Evolutionary conservation across 371 early-diverging fungal species (phyloP).

Genomic region (Syncephalastrum contaminatum): DNA sequence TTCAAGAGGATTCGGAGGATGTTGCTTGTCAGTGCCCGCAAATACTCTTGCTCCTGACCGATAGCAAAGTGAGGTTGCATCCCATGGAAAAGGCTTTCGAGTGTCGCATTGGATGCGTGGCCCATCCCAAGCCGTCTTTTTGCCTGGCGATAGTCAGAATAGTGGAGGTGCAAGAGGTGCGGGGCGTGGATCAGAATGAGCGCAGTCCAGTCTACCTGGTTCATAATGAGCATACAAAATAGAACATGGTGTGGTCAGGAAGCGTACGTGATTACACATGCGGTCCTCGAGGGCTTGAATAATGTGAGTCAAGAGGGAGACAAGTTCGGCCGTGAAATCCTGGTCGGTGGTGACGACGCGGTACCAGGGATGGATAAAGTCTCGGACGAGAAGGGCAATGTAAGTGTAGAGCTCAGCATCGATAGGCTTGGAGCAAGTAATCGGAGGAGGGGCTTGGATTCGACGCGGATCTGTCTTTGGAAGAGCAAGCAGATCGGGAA

Average conservation of each 20-base stretch:
- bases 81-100: constrained; percentile 58
- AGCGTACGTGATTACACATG: constrained; percentile 34
- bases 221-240: constrained; percentile 2
- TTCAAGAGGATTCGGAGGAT: constrained; percentile 41
- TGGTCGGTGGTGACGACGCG: constrained; percentile 51
- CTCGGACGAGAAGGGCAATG: constrained; percentile 55
- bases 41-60: constrained; percentile 47
- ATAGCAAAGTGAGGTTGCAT: constrained; percentile 63
- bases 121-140: constrained; percentile 43
- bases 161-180: constrained; percentile 51
- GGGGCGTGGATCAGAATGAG: constrained; percentile 51
- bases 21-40: constrained; percentile 47
- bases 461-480: constrained; percentile 41
- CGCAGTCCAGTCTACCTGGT: constrained; percentile 62
- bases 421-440: constrained; percentile 43
- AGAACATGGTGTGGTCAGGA: background rate
- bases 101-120: constrained; percentile 47
- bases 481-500: constrained; percentile 39
- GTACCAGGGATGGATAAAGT: constrained; percentile 66
- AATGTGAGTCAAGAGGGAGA: constrained; percentile 37
- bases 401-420: constrained; percentile 61
- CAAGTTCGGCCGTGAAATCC: constrained; percentile 48
- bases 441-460: constrained; percentile 30
- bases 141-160: constrained; percentile 53
- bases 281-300: constrained; percentile 51